Conservation (phyloP, 2,329 filamentous ascomycete genomes). For the Colletotrichum tabaci region DNA sequence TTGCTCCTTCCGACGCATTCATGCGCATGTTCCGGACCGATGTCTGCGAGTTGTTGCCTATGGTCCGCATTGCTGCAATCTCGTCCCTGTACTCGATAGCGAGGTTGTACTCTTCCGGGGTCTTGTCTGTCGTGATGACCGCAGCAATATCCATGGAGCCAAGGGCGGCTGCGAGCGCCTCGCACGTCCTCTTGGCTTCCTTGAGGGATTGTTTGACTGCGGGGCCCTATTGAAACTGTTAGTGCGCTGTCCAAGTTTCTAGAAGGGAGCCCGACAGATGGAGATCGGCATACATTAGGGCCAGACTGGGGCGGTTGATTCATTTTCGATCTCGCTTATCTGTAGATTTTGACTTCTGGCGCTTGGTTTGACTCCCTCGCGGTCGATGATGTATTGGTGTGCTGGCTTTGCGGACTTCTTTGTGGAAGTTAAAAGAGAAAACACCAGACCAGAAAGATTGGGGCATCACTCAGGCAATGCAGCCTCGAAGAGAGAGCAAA, state of each 20-base stretch:
- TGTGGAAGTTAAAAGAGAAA: too few species aligned
- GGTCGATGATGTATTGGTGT: too few species aligned
- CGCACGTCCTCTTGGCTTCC: not conserved
- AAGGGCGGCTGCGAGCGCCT: not conserved
- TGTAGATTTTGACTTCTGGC: too few species aligned
- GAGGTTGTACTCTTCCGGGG: not conserved
- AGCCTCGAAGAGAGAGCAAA: too few species aligned
- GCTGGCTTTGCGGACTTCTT: too few species aligned
- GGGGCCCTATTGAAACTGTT: not conserved
- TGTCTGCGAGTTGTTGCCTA: not conserved
- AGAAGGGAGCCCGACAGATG: too few species aligned
- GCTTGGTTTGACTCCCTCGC: too few species aligned
- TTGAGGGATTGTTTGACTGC: not conserved
- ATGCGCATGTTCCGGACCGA: not conserved
- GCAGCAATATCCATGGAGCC: not conserved
- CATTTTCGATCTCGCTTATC: not conserved
- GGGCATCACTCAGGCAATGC: too few species aligned
- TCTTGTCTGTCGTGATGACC: not conserved
- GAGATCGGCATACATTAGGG: not conserved
- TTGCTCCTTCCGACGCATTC: not conserved
- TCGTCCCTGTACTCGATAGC: not conserved
- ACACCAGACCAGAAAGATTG: too few species aligned
- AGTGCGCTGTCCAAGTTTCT: not conserved
- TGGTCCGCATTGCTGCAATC: not conserved
- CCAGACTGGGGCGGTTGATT: not conserved